Evolutionary conservation across 768 basidiomycete species (phyloP).

Genomic region (Suillus occidentalis): DNA sequence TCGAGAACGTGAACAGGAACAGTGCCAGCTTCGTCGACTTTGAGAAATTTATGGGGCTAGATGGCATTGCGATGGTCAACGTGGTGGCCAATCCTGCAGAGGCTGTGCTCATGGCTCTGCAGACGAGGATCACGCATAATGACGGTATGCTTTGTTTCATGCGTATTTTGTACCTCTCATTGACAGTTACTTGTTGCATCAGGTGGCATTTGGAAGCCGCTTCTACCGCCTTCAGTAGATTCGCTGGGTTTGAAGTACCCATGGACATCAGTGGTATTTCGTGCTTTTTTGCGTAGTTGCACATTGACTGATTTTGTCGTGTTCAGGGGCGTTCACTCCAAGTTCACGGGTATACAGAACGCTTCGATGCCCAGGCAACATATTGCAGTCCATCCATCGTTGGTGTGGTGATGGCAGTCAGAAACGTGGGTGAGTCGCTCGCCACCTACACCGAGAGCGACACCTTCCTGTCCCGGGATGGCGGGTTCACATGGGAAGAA

Average conservation of each 20-base stretch:
- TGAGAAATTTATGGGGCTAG: slow-evolving; percentile 94
- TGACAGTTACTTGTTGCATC: background rate
- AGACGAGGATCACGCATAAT: slow-evolving; percentile 91
- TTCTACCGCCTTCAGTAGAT: slow-evolving; percentile 74
- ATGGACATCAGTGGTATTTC: slow-evolving; percentile 64
- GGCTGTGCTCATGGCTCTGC: slow-evolving; percentile 71
- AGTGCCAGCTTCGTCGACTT: slow-evolving; percentile 89
- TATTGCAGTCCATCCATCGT: slow-evolving; percentile 91
- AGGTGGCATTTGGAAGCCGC: slow-evolving; percentile 87
- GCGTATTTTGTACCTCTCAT: background rate
- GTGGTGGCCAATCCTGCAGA: slow-evolving; percentile 80
- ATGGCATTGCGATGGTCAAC: slow-evolving; percentile 94
- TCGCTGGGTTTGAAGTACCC: slow-evolving; percentile 71
- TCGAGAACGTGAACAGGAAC: slow-evolving; percentile 89
- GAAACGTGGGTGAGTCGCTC: slow-evolving; percentile 88
- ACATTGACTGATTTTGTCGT: slow-evolving; percentile 5
- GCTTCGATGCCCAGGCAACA: slow-evolving; percentile 84
- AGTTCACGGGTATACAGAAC: slow-evolving; percentile 94
- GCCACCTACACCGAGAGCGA: slow-evolving; percentile 83
- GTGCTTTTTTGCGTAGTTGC: background rate
- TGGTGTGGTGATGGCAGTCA: slow-evolving; percentile 93
- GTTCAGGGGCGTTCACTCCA: slow-evolving; percentile 80
- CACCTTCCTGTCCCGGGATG: slow-evolving; percentile 95
- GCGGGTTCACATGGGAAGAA: slow-evolving; percentile 97
- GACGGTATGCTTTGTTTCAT: slow-evolving; percentile 61